Conservation (phyloP, 2,329 filamentous ascomycete genomes). For the Paecilomyces fulvus region DNA sequence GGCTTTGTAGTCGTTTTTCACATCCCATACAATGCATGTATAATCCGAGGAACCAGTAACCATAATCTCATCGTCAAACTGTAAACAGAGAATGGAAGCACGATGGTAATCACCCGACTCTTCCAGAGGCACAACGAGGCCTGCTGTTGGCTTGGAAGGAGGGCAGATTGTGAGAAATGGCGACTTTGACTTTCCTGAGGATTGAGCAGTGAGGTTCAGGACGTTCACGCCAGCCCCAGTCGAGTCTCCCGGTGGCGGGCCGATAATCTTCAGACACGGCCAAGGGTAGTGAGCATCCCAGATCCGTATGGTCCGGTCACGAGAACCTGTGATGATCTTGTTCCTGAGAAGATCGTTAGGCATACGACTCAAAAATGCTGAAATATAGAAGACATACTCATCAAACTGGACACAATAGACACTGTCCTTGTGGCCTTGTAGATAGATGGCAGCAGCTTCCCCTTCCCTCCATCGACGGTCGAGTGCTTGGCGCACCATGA, state of each 20-base stretch:
- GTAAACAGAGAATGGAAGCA: constrained; percentile 87
- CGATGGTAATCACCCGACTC: constrained; percentile 59
- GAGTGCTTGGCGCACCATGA: constrained; percentile 65
- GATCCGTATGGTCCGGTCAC: constrained; percentile 88
- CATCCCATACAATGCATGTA: constrained; percentile 84
- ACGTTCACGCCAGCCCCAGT: constrained; percentile 23
- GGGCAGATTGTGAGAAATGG: constrained; percentile 43
- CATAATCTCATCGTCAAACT: constrained; percentile 87
- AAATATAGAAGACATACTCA: constrained; percentile 52
- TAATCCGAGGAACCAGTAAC: constrained; percentile 92
- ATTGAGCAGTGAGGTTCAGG: constrained; percentile 39
- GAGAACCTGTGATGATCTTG: constrained; percentile 94
- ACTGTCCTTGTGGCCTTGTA: constrained; percentile 89
- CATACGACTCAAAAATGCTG: neutral
- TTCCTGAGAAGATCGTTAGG: constrained; percentile 42
- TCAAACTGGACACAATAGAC: constrained; percentile 98
- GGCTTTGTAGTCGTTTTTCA: constrained; percentile 69
- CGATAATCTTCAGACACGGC: constrained; percentile 77
- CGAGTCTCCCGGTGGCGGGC: constrained; percentile 54
- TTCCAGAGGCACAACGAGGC: constrained; percentile 36
- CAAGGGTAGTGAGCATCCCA: constrained; percentile 85
- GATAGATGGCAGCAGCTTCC: constrained; percentile 72
- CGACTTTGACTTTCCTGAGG: constrained; percentile 31
- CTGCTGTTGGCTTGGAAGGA: constrained; percentile 45
- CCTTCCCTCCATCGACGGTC: constrained; percentile 72